Percentiles rank a stretch among this genome's conserved stretches.
phyloP scores from a whole-genome alignment of 306 rosid genomes.

The Quercus parvula region DNA sequence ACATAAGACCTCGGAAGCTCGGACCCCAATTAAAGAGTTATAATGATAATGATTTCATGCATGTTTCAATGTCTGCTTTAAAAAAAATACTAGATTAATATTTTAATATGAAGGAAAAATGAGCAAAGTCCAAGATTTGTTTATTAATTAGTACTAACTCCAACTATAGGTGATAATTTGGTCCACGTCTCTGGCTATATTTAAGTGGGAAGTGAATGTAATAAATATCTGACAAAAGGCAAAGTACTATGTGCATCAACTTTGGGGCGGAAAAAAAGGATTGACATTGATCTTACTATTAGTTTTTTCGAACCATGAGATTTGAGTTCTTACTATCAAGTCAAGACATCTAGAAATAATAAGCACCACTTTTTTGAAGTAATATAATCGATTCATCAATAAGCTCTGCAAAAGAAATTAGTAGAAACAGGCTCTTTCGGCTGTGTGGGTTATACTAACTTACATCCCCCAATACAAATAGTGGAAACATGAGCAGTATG shows the following conservation, averaged over 20 bases:
- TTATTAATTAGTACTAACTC: background rate
- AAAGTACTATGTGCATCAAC: background rate
- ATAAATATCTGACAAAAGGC: background rate
- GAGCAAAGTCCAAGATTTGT: background rate
- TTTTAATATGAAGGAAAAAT: background rate
- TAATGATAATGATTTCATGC: background rate
- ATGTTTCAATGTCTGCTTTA: background rate
- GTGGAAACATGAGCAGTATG: too few species aligned
- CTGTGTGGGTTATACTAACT: too few species aligned
- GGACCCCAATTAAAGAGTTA: background rate
- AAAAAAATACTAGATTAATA: background rate
- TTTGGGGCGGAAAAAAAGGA: background rate
- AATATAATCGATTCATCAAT: background rate
- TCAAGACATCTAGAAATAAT: background rate
- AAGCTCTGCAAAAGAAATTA: background rate
- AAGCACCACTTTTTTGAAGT: background rate
- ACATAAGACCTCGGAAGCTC: background rate
- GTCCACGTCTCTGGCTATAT: background rate
- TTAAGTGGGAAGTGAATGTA: background rate
- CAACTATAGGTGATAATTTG: background rate
- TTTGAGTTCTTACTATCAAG: background rate
- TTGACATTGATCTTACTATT: background rate
- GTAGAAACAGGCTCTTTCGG: background rate
- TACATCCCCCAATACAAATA: too few species aligned
- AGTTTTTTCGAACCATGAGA: background rate